Conservation (phyloP, 495 filamentous ascomycete genomes). For the Glarea lozoyensis region DNA sequence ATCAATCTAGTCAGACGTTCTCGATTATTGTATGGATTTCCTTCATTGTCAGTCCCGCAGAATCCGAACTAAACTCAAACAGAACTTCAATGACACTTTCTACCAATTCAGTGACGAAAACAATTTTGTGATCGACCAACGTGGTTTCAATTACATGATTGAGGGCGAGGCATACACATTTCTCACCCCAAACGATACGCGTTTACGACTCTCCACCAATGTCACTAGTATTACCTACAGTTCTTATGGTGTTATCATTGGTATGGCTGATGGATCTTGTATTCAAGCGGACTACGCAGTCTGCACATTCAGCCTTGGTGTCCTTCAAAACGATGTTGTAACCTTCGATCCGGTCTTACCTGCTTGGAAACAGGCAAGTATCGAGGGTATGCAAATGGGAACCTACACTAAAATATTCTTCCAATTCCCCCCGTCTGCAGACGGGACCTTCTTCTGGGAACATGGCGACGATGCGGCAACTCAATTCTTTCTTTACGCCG, state of each 20-base stretch:
- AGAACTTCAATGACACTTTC: conserved; percentile 26
- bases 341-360: conserved; percentile 54
- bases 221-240: conserved; percentile 51
- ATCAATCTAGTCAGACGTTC: conserved; percentile 1
- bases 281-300: conserved; percentile 45
- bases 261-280: conserved; percentile 47
- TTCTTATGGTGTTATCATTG: conserved; percentile 37
- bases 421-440: conserved; percentile 38
- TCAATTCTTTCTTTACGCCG: conserved; percentile 66
- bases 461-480: conserved; percentile 28
- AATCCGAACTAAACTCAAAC: neutral
- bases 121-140: conserved; percentile 57
- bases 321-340: conserved; percentile 56
- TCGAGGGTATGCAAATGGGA: conserved; percentile 61
- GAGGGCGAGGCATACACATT: conserved; percentile 54
- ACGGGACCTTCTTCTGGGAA: conserved; percentile 60
- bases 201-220: conserved; percentile 49
- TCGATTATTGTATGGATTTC: conserved; percentile 1
- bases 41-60: neutral
- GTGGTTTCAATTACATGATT: conserved; percentile 57
- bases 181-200: conserved; percentile 44
- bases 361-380: conserved; percentile 56
- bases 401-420: conserved; percentile 77
- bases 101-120: conserved; percentile 44
- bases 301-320: conserved; percentile 43